phyloP scores from a whole-genome alignment of 805 yeast species.

The Pichia pseudocactophila region DNA sequence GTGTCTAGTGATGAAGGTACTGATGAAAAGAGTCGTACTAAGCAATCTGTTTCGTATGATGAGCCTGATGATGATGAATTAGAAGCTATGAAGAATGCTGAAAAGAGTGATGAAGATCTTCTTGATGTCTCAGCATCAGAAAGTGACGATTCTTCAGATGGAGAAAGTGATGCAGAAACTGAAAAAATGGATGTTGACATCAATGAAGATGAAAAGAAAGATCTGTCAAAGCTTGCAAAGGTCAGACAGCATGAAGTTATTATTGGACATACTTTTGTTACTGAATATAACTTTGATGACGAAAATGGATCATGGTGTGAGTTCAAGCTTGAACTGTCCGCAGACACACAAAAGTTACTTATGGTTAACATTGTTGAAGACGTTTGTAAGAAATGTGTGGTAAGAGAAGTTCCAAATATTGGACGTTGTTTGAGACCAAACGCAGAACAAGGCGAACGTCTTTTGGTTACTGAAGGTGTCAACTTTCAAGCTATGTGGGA shows the following conservation, averaged over 20 bases:
- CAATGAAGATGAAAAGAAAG: conserved; percentile 16
- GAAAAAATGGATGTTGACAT: conserved; percentile 15
- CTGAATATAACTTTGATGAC: conserved; percentile 86
- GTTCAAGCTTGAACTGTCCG: conserved; percentile 73
- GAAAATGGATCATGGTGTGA: conserved; percentile 86
- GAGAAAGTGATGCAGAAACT: conserved; percentile 25
- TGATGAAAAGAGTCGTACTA: conserved; percentile 49
- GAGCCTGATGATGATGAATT: conserved; percentile 93
- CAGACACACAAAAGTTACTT: conserved; percentile 82
- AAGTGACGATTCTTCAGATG: conserved; percentile 36
- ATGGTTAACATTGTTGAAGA: conserved; percentile 97
- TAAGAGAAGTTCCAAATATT: conserved; percentile 82
- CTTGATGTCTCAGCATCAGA: conserved; percentile 31
- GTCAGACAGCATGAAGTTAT: conserved; percentile 82
- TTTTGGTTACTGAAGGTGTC: conserved; percentile 93
- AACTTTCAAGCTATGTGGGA: conserved; percentile 98
- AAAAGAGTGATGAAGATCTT: conserved; percentile 67
- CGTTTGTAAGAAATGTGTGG: conserved; percentile 81
- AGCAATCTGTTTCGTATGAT: conserved; percentile 87
- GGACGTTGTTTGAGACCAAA: conserved; percentile 88
- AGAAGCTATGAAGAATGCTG: conserved; percentile 80
- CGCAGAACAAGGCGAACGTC: conserved; percentile 61
- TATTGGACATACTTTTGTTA: conserved; percentile 61
- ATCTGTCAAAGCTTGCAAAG: conserved; percentile 53
- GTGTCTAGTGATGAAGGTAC: conserved; percentile 27